Evolutionary conservation across 129 eudicot species (phyloP).

Genomic region (Flaveria brownii): DNA sequence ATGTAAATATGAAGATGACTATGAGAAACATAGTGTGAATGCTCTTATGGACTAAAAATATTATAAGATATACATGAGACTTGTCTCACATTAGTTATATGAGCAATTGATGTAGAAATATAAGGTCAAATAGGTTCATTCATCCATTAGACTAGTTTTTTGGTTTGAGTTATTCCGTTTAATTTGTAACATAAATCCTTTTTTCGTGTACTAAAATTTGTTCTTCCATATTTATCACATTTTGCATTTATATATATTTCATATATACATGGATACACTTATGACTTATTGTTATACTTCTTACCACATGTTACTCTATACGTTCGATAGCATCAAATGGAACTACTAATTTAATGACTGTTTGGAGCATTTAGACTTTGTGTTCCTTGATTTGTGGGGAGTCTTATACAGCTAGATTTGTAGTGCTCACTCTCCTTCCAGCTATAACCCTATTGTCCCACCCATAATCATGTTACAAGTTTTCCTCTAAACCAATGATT

Average conservation of each 20-base stretch:
- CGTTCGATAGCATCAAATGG: neutral
- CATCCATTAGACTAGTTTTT: too few species aligned
- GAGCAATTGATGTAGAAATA: too few species aligned
- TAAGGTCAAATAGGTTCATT: too few species aligned
- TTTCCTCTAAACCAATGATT: slow-evolving; percentile 1
- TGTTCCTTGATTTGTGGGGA: slow-evolving; percentile 38
- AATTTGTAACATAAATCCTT: neutral
- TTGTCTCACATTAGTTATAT: too few species aligned
- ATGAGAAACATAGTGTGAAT: too few species aligned
- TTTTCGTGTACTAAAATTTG: neutral
- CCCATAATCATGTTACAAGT: neutral
- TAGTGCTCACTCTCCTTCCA: slow-evolving; percentile 34
- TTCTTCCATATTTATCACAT: neutral
- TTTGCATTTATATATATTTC: too few species aligned
- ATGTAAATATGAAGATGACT: too few species aligned
- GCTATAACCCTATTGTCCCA: slow-evolving; percentile 35
- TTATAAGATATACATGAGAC: too few species aligned
- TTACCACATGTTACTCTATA: neutral
- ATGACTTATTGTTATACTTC: too few species aligned
- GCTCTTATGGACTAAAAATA: too few species aligned
- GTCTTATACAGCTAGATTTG: slow-evolving; percentile 35
- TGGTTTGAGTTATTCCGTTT: too few species aligned
- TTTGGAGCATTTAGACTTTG: slow-evolving; percentile 22
- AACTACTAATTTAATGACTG: neutral
- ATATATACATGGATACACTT: too few species aligned